phyloP scores from a whole-genome alignment of 306 rosid genomes.

The Crotalaria pallida region DNA sequence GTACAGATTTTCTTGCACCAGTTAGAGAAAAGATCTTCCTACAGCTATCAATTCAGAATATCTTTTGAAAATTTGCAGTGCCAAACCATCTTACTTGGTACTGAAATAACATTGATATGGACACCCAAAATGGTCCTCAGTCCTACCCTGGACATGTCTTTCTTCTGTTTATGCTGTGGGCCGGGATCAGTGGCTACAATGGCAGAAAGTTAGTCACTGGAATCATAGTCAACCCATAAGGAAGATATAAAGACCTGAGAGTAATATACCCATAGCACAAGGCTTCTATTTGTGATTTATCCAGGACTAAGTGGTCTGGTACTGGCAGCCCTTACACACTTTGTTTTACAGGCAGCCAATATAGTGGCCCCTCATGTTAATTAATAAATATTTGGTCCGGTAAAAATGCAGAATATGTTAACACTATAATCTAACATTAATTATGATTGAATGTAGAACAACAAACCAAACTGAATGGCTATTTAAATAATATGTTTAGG shows the following conservation, averaged over 20 bases:
- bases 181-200: not conserved
- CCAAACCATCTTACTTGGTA: not conserved
- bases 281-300: not conserved
- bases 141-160: not conserved
- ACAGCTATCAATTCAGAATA: not conserved
- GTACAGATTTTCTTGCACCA: not conserved
- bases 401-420: not conserved
- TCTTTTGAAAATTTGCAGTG: not conserved
- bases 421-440: not conserved
- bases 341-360: not conserved
- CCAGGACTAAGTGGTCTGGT: not conserved
- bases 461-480: not conserved
- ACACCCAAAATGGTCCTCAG: not conserved
- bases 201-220: not conserved
- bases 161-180: not conserved
- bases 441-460: not conserved
- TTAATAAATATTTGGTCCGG: not conserved
- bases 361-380: not conserved
- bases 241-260: not conserved
- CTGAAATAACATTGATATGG: not conserved
- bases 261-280: not conserved
- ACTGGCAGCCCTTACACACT: not conserved
- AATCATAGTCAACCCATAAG: not conserved
- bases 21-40: not conserved
- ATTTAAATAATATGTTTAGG: not conserved